phyloP scores from a whole-genome alignment of 148 eudicot genomes.

The Limonium bicolor region DNA sequence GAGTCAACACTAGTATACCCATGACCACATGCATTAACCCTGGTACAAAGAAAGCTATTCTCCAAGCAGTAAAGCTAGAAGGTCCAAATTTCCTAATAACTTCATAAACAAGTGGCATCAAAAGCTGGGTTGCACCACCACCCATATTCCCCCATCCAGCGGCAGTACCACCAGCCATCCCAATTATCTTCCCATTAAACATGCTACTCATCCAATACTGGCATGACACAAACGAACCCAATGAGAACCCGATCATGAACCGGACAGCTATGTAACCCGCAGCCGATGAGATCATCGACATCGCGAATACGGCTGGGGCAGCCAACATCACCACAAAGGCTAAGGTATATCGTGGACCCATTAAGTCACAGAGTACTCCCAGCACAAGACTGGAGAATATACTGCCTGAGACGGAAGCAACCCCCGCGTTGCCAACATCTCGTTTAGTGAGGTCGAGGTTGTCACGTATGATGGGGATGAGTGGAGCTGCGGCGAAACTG shows the following conservation, averaged over 20 bases:
- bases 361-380: conserved; percentile 31
- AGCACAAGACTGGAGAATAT: conserved; percentile 28
- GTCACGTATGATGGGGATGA: conserved; percentile 33
- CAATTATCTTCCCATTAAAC: conserved; percentile 32
- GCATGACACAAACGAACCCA: conserved; percentile 33
- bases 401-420: conserved; percentile 30
- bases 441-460: conserved; percentile 19
- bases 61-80: conserved; percentile 34
- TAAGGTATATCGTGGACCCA: conserved; percentile 24
- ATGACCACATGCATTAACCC: conserved; percentile 23
- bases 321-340: conserved; percentile 20
- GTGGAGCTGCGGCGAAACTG: conserved; percentile 29
- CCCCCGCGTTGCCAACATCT: conserved; percentile 25
- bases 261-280: conserved; percentile 16
- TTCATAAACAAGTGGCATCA: conserved; percentile 36
- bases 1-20: conserved; percentile 27
- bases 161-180: conserved; percentile 33
- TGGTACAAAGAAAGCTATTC: conserved; percentile 43
- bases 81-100: conserved; percentile 15
- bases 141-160: too few species aligned
- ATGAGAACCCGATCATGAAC: conserved; percentile 29
- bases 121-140: conserved; percentile 37
- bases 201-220: conserved; percentile 51
- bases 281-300: conserved; percentile 11
- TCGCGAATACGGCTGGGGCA: conserved; percentile 27